Conservation (phyloP, 768 basidiomycete genomes). For the Lactarius akahatsu region DNA sequence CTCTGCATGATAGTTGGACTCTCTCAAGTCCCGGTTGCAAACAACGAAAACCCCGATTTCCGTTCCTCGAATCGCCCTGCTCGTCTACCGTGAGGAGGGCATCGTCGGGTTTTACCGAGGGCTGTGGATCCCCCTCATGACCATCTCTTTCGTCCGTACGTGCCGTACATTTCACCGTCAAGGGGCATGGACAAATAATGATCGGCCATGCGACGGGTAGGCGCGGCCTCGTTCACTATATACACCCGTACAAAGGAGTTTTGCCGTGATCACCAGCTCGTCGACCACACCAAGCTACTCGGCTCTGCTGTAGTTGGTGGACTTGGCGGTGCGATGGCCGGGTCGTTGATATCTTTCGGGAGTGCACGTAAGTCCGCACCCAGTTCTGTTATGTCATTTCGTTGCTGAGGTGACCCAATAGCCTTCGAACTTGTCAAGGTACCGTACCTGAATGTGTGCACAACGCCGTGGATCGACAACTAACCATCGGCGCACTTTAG, state of each 20-base stretch:
- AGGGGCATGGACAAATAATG: slow-evolving; percentile 13
- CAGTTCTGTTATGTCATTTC: slow-evolving; percentile 2
- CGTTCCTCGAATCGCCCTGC: slow-evolving; percentile 65
- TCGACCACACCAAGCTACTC: slow-evolving; percentile 56
- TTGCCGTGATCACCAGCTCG: slow-evolving; percentile 56
- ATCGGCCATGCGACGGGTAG: slow-evolving; percentile 40
- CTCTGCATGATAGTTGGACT: slow-evolving; percentile 64
- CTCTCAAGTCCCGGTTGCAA: slow-evolving; percentile 90
- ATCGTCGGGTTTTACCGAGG: slow-evolving; percentile 88
- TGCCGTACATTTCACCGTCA: slow-evolving; percentile 33
- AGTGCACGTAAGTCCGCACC: slow-evolving; percentile 72
- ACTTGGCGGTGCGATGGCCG: slow-evolving; percentile 80
- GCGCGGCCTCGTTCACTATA: slow-evolving; percentile 89
- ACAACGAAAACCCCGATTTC: slow-evolving; percentile 75
- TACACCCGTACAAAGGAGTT: slow-evolving; percentile 82
- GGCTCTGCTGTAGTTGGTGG: slow-evolving; percentile 79
- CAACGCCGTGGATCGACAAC: background rate
- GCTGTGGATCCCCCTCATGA: slow-evolving; percentile 88
- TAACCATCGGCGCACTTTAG: slow-evolving; percentile 39
- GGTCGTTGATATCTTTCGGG: slow-evolving; percentile 83
- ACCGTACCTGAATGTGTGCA: slow-evolving; percentile 42
- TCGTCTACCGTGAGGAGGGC: slow-evolving; percentile 84
- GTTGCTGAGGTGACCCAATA: slow-evolving; percentile 32
- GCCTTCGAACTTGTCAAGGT: slow-evolving; percentile 98
- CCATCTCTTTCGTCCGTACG: slow-evolving; percentile 94